Evolutionary conservation across 768 basidiomycete genomes (phyloP).

Genomic region (Leccinum incarnatum): DNA sequence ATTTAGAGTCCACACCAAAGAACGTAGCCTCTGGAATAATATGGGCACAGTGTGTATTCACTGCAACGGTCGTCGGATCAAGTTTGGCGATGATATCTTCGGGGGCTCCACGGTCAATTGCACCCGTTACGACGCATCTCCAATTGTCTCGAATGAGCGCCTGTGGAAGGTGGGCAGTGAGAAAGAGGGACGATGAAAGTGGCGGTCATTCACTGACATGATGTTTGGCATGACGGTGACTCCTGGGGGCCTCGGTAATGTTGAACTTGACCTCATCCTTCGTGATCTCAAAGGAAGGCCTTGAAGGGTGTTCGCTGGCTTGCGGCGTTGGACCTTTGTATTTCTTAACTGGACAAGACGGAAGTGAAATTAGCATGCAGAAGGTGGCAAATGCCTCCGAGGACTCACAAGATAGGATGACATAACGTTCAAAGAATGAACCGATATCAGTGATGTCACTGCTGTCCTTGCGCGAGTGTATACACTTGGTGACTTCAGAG

Average conservation of each 20-base stretch:
- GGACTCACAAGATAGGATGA: conserved; percentile 6
- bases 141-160: conserved; percentile 37
- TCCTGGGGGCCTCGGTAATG: not conserved
- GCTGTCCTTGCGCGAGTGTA: not conserved
- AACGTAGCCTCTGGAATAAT: conserved; percentile 6
- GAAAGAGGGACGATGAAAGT: not conserved
- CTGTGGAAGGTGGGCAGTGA: conserved; percentile 14
- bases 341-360: conserved; percentile 8
- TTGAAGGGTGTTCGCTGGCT: conserved; percentile 12
- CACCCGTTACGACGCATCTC: conserved; percentile 33
- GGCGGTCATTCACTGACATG: not conserved
- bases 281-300: conserved; percentile 17
- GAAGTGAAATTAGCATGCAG: not conserved
- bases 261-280: not conserved
- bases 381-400: not conserved
- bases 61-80: not conserved
- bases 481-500: conserved; percentile 1
- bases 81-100: not conserved
- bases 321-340: conserved; percentile 21
- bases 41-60: not conserved
- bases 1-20: not conserved
- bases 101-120: conserved; percentile 16
- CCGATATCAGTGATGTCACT: not conserved
- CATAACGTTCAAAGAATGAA: not conserved
- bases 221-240: conserved; percentile 3